Evolutionary conservation across 1,284 basidiomycete genomes (phyloP).

Genomic region (Marasmius fiardii): DNA sequence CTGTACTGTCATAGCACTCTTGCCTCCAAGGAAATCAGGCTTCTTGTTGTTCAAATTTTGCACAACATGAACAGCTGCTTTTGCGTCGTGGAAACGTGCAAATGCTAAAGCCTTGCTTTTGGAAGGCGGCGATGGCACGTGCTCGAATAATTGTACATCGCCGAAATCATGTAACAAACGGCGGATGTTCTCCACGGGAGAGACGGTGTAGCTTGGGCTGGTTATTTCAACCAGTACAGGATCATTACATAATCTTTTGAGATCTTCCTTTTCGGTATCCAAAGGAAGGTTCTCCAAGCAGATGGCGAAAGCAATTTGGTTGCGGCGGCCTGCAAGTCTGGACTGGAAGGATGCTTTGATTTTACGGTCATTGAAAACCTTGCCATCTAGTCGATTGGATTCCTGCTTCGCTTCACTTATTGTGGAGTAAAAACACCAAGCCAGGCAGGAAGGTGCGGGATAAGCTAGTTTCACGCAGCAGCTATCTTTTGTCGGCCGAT

Average conservation of each 20-base stretch:
- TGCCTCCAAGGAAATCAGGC: conserved; percentile 31
- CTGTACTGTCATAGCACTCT: conserved; percentile 27
- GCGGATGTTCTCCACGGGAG: conserved; percentile 27
- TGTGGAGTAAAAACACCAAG: conserved; percentile 39
- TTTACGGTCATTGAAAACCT: conserved; percentile 29
- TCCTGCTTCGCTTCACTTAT: conserved; percentile 36
- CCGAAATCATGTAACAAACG: conserved; percentile 27
- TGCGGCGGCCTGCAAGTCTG: conserved; percentile 18
- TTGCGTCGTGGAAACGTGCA: conserved; percentile 28
- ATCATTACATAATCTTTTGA: conserved; percentile 27
- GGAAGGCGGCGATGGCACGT: conserved; percentile 23
- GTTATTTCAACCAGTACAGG: conserved; percentile 21
- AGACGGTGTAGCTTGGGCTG: conserved; percentile 27
- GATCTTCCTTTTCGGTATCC: conserved; percentile 22
- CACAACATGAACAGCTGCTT: conserved; percentile 24
- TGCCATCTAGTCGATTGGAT: conserved; percentile 31
- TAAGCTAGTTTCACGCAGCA: conserved; percentile 33
- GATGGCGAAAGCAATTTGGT: conserved; percentile 32
- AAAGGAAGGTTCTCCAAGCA: conserved; percentile 34
- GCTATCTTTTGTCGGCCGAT: conserved; percentile 17
- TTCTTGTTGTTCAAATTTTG: conserved; percentile 22
- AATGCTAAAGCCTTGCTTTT: conserved; percentile 30
- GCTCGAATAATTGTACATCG: conserved; percentile 28
- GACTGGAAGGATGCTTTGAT: conserved; percentile 33
- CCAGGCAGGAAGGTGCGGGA: conserved; percentile 33